Percentiles rank a stretch among this genome's conserved stretches.
These are phyloP conservation scores for sorghum (Sorghum bicolor) DNA, from an alignment of 176 grass and related monocot species.

Conservation along the genomic window Sorghum_bicolor_NCBIv3 NC_012874.2:71542001-71542500, in stretches of 20 bases:
- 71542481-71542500: not conserved
- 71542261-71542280: no score
- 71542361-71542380: constrained; percentile 38
- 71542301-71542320: not conserved
- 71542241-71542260: no score
- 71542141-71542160: no score
- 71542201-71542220: not conserved
- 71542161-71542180: not conserved
- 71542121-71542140: no score
- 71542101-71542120: no score
- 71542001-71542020: constrained; percentile 36
- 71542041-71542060: not conserved
- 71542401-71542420: constrained; percentile 16
- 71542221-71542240: not conserved
- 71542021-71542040: constrained; percentile 39
- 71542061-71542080: no score
- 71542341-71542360: not conserved
- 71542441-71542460: constrained; percentile 12
- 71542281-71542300: no score
- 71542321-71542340: not conserved
- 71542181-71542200: constrained; percentile 52
- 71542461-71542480: constrained; percentile 10
- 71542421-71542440: not conserved
- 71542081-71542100: no score
- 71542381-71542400: constrained; percentile 37